Evolutionary conservation across 2,329 filamentous ascomycete species (phyloP).

Genomic region (Thielaviopsis euricoi): DNA sequence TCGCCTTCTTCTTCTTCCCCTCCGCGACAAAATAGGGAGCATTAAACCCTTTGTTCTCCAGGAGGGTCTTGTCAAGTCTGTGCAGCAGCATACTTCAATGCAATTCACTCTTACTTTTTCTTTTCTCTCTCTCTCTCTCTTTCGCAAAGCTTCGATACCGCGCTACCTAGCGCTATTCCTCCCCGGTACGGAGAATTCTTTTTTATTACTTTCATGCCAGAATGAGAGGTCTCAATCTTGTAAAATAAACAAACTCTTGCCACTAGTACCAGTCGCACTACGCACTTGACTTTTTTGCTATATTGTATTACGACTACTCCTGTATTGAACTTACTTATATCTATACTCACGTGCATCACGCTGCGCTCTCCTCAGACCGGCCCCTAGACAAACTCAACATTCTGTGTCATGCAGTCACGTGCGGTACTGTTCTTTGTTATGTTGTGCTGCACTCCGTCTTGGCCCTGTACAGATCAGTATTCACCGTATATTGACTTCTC

Average conservation of each 20-base stretch:
- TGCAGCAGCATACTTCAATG: no score
- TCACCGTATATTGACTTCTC: no score
- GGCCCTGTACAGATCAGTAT: neutral
- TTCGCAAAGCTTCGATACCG: no score
- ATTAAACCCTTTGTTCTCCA: neutral
- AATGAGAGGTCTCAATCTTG: neutral
- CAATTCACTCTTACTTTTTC: no score
- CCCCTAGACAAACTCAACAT: neutral
- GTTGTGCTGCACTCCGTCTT: neutral
- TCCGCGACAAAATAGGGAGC: neutral
- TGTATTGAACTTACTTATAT: neutral
- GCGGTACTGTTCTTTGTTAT: neutral
- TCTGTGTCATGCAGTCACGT: neutral
- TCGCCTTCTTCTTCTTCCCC: neutral
- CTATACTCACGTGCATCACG: neutral
- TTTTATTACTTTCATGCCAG: neutral
- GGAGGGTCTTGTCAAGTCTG: no score
- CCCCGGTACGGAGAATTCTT: neutral
- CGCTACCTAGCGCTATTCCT: no score
- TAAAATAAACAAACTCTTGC: neutral
- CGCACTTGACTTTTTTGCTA: no score
- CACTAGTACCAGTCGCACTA: no score
- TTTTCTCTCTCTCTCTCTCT: no score
- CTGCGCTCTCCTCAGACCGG: neutral
- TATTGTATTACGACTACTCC: no score